These are phyloP conservation scores for Triadica sebifera DNA, from an alignment of 345 rosid species.

Conservation along the genomic window DNA sequence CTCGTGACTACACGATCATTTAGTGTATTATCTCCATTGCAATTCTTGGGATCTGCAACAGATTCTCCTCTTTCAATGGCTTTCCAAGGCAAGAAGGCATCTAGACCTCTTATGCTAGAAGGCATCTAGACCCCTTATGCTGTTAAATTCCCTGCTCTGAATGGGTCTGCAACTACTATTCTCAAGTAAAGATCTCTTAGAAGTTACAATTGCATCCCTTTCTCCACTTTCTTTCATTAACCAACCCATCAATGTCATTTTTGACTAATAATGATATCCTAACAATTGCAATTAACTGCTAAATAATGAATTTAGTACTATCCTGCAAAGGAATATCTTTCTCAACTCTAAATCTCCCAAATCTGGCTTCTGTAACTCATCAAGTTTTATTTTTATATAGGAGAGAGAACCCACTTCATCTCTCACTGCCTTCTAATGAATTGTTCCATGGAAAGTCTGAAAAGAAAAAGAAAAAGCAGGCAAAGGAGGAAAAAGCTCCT, in stretches of 20 bases:
- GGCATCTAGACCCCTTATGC: background rate
- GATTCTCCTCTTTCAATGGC: too few species aligned
- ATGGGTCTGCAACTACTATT: background rate
- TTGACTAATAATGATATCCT: background rate
- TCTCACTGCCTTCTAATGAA: constrained; percentile 8
- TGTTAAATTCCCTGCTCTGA: background rate
- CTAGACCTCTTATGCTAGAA: background rate
- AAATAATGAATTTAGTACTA: background rate
- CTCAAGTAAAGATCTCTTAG: background rate
- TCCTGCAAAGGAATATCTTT: background rate
- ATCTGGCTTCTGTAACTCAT: background rate
- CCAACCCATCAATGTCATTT: background rate
- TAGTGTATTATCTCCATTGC: too few species aligned
- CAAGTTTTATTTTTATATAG: background rate
- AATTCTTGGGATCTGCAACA: too few species aligned
- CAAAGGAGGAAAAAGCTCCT: background rate
- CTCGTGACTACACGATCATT: too few species aligned
- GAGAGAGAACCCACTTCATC: background rate
- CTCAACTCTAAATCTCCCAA: background rate
- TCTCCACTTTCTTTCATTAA: background rate
- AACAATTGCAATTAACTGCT: background rate
- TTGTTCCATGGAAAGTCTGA: background rate
- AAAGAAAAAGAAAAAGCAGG: constrained; percentile 12
- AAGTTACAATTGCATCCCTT: background rate
- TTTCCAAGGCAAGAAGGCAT: background rate